Base-by-base conservation (phyloP, 176 grass and related monocot species). In the Zoysia japonica region DNA sequence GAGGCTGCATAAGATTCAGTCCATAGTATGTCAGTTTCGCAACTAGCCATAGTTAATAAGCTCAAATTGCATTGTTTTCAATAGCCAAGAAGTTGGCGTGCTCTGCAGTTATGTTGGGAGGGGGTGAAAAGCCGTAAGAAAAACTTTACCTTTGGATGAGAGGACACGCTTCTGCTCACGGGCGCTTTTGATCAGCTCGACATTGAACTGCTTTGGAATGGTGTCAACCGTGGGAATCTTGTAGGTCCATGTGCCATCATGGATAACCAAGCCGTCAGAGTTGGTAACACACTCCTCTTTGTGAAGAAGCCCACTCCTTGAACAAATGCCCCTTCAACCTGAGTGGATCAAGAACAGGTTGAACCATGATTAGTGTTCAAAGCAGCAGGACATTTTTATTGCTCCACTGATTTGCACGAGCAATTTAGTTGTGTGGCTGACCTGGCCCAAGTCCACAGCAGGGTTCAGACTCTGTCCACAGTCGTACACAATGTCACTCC, bases 391-490 rank as follows among this genome's bases (percentile, higher is more conserved):
- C 9, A 13, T 47, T 59, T 37, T 9, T 3, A 2, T 38, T 10
- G 15, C 16, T 19, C n/a, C 53, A 44, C 5, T 46, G 61, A 5
- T 28, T 28, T 45, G 19, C 19, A 39, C 54, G 35, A 45, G 37
- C 36, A 36, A 0, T 65, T 3, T 48, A 6, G n/a, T 43, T 62
- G 50, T 14, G 14, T 9, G 44, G 13, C 82, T 85, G 46, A 97
- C 93, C 93, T 97, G 93, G 3, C 93, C 93, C 47, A 97, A 72
- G 80, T 97, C 93, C 3, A 97, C 93, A 2, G 93, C 93, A 67
- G 93, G 93, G 45, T 97, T 97, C 61, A 97, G 82, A 82, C 93
- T 97, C 66, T 91, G 88, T 6, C 90, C 93, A 35, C 90, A 91
- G 78, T 97, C 90, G n/a, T 97, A 97, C 44, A 70, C 39, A 12